Evolutionary conservation across 2,329 filamentous ascomycete genomes (phyloP), one percentile per base, ranked within the genome.

Genomic region (Pseudogymnoascus sp.): DNA sequence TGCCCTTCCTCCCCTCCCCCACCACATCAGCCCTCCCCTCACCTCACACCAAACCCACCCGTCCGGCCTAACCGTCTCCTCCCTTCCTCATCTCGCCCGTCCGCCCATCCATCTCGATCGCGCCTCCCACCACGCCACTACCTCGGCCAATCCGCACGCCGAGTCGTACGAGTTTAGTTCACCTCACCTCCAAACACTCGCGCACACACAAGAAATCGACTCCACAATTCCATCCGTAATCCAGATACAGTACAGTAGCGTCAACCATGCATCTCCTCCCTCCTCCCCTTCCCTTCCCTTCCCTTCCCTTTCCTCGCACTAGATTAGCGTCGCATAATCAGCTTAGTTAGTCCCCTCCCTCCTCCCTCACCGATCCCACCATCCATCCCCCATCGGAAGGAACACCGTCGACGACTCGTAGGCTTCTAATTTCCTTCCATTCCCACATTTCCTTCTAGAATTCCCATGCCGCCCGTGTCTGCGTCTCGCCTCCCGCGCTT

Each of bases 381-480:
- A 10, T 18, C 18, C 36, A 14, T 12, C 36, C 36, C 18, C n/a
- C 8, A 16, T n/a, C 39, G 16, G 16, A 12, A 23, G 23, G 23
- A 29, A 1, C 29, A 5, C 6, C 29, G 1, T 29, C 29, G 6
- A 29, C 21, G 42, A 47, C 11, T 47, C 42, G 42, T 12, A 12
- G 21, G 5, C 16, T 11, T 23, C 42, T n/a, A 26, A 47, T 47
- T 47, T 47, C 42, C 42, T 47, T 47, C 42, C 6, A 26, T 26
- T 47, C 42, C 42, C 42, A 47, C 42, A 47, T 26, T 47, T 47
- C 42, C 42, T 47, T 47, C 42, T 47, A 47, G 42, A 47, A 47
- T 21, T 47, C 42, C 8, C 42, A 26, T 47, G 21, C n/a, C 29
- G 29, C 6, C 29, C 8, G 29, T 31, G 29, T 31, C 26, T 29